Conservation (phyloP, 2,329 filamentous ascomycete genomes). For the Madurella mycetomatis region DNA sequence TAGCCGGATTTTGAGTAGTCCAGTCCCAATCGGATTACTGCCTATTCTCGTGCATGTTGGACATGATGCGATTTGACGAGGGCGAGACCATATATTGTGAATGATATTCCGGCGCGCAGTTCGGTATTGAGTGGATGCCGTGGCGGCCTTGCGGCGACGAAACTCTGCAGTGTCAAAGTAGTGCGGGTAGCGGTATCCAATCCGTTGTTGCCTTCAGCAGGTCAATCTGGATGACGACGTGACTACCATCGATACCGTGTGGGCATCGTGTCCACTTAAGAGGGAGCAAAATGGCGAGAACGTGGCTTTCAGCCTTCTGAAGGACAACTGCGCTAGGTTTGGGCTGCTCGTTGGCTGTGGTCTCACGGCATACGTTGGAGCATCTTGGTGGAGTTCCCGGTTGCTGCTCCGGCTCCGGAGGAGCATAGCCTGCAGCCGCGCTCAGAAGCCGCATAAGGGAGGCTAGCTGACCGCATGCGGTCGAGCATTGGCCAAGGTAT, state of each 20-base stretch:
- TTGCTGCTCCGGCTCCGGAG: not conserved
- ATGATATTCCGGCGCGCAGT: not conserved
- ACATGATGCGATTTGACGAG: conserved; percentile 5
- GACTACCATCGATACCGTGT: too few relatives aligned
- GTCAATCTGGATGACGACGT: not conserved
- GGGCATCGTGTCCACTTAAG: too few relatives aligned
- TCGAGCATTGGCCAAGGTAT: too few relatives aligned
- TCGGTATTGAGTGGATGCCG: conserved; percentile 3
- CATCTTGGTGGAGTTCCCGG: conserved; percentile 4
- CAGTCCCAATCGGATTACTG: conserved; percentile 25
- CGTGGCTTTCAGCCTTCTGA: too few relatives aligned
- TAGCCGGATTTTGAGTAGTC: conserved; percentile 30
- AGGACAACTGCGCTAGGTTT: not conserved
- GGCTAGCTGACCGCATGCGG: not conserved
- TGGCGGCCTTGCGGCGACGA: conserved; percentile 14
- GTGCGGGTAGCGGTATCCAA: not conserved
- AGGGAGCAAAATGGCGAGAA: too few relatives aligned
- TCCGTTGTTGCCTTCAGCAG: not conserved
- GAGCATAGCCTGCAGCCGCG: conserved; percentile 1
- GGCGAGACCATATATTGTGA: conserved; percentile 4
- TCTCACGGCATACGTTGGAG: conserved; percentile 22
- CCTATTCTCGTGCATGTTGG: conserved; percentile 15
- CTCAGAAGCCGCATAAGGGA: not conserved
- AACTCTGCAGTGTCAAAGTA: not conserved
- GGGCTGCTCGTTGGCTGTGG: conserved; percentile 2